Percentiles rank a stretch among this genome's conserved stretches.
phyloP scores from a whole-genome alignment of 495 filamentous ascomycete species.

The Pseudevernia furfuracea region DNA sequence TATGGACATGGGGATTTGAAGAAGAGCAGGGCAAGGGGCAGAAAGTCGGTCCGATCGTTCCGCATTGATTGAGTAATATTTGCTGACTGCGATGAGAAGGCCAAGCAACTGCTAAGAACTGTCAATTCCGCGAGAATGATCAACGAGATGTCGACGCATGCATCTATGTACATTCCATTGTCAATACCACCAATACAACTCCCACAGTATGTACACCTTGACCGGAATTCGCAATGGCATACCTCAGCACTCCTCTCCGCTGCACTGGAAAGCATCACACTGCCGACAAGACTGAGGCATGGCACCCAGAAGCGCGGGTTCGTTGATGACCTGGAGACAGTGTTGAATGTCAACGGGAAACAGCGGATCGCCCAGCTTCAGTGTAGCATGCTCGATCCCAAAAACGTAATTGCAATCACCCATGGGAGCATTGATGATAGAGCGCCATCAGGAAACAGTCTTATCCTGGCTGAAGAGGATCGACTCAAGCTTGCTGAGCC shows the following conservation, averaged over 20 bases:
- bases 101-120: conserved; percentile 48
- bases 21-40: conserved; percentile 44
- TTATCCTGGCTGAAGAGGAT: conserved; percentile 20
- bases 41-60: conserved; percentile 30
- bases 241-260: conserved; percentile 67
- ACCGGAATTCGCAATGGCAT: conserved; percentile 70
- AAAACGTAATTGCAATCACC: conserved; percentile 20
- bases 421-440: conserved; percentile 21
- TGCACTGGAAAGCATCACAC: conserved; percentile 69
- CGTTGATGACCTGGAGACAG: conserved; percentile 58
- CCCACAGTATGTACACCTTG: conserved; percentile 54
- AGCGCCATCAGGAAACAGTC: conserved; percentile 30
- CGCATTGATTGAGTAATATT: neutral
- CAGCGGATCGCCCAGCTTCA: conserved; percentile 73
- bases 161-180: conserved; percentile 74
- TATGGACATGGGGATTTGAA: conserved; percentile 83
- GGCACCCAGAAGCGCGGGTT: conserved; percentile 40
- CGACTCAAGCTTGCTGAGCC: conserved; percentile 30
- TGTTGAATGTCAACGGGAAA: conserved; percentile 67
- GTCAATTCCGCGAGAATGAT: conserved; percentile 66
- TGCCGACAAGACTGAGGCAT: conserved; percentile 65
- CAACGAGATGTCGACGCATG: conserved; percentile 56
- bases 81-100: conserved; percentile 25
- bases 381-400: conserved; percentile 39
- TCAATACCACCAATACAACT: conserved; percentile 50